Conservation (phyloP, 306 rosid species). For the Hippophae tibetana region DNA sequence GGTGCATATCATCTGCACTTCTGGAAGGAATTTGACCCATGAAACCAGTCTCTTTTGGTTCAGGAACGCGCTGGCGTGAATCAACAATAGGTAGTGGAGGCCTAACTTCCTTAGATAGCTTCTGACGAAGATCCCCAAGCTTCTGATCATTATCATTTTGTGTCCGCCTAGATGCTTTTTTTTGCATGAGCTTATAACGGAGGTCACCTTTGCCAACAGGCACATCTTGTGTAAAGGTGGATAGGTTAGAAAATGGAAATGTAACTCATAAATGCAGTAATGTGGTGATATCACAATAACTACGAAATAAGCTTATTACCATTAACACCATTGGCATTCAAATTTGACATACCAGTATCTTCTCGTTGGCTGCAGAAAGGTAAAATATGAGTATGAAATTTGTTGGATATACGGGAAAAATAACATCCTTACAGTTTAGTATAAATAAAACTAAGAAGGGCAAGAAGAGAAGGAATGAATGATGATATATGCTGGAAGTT, state of each 20-base stretch:
- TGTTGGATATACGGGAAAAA: too few species aligned
- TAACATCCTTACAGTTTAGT: too few species aligned
- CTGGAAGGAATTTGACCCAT: conserved; percentile 45
- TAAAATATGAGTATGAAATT: conserved; percentile 3
- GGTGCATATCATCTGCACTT: conserved; percentile 52
- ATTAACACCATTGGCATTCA: conserved; percentile 31
- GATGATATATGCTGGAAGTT: too few species aligned
- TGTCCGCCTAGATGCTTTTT: conserved; percentile 41
- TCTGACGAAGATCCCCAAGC: conserved; percentile 75
- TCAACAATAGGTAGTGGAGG: conserved; percentile 7
- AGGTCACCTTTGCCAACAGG: conserved; percentile 69
- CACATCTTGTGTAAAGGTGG: conserved; percentile 24
- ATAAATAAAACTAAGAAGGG: too few species aligned
- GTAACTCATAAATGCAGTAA: conserved; percentile 13
- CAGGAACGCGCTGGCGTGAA: conserved; percentile 29
- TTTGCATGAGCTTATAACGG: conserved; percentile 68
- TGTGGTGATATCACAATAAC: conserved; percentile 19
- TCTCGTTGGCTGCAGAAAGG: conserved; percentile 56
- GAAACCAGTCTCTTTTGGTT: conserved; percentile 38
- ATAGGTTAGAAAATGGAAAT: conserved; percentile 15
- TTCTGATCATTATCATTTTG: conserved; percentile 38
- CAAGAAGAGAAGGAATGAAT: too few species aligned
- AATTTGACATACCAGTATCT: conserved; percentile 27
- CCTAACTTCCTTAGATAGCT: conserved; percentile 51
- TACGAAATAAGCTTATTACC: conserved; percentile 40